phyloP scores from a whole-genome alignment of 805 yeast species.

The Kazachstania bromeliacearum region DNA sequence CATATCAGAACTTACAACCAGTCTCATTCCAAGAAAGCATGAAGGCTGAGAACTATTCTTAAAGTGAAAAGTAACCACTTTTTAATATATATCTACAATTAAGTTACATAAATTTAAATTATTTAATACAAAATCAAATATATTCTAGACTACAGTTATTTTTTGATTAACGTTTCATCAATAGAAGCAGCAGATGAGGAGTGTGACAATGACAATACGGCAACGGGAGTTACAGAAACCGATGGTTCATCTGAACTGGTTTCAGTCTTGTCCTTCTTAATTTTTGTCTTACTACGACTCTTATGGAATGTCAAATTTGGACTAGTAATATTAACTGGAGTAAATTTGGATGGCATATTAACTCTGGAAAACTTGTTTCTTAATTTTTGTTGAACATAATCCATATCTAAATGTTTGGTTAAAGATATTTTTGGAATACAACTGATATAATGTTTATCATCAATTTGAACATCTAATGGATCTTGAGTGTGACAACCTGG shows the following conservation, averaged over 20 bases:
- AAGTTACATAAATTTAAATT: too few species aligned
- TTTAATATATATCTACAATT: too few species aligned
- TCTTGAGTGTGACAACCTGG: slow-evolving; percentile 99
- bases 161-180: slow-evolving; percentile 10
- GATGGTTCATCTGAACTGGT: background rate
- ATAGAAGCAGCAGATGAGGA: slow-evolving; percentile 13
- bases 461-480: slow-evolving; percentile 93
- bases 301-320: slow-evolving; percentile 35
- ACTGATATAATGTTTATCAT: slow-evolving; percentile 91
- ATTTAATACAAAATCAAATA: too few species aligned
- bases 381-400: slow-evolving; percentile 72
- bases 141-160: background rate
- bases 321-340: slow-evolving; percentile 80
- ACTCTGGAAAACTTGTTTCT: slow-evolving; percentile 79
- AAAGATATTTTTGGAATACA: slow-evolving; percentile 86
- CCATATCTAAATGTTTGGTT: slow-evolving; percentile 90
- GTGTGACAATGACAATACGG: slow-evolving; percentile 8
- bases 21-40: too few species aligned
- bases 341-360: slow-evolving; percentile 79
- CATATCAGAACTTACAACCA: too few species aligned
- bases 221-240: slow-evolving; percentile 2
- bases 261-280: slow-evolving; percentile 1
- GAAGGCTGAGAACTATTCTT: too few species aligned
- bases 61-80: too few species aligned
- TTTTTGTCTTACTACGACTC: slow-evolving; percentile 5